These are phyloP conservation scores for Trichoderma erinaceum DNA, from an alignment of 495 filamentous ascomycete genomes.

Conservation along the genomic window DNA sequence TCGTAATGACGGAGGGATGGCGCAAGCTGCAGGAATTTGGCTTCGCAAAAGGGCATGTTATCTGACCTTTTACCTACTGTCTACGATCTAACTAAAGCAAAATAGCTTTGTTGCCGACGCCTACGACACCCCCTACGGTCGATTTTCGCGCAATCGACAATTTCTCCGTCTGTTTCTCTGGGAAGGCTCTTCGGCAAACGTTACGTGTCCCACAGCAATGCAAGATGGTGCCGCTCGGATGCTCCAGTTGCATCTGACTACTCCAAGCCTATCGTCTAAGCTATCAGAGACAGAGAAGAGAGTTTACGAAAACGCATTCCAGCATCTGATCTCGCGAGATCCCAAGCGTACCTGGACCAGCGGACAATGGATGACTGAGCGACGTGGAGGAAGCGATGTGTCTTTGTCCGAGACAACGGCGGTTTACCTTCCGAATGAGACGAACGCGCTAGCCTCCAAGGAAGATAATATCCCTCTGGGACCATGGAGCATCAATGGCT, in stretches of 20 bases:
- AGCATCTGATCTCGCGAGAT: conserved; percentile 47
- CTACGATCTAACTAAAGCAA: not conserved
- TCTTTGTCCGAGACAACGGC: conserved; percentile 63
- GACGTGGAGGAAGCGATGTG: conserved; percentile 66
- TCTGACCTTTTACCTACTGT: not conserved
- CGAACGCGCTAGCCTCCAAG: not conserved
- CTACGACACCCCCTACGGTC: conserved; percentile 42
- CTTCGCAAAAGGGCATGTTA: conserved; percentile 39
- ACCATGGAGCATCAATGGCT: conserved; percentile 57
- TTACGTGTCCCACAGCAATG: conserved; percentile 67
- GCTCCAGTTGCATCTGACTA: conserved; percentile 45
- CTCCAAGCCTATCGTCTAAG: not conserved
- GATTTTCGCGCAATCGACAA: conserved; percentile 47
- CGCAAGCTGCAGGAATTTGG: conserved; percentile 49
- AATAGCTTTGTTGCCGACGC: conserved; percentile 44
- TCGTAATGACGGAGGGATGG: conserved; percentile 55
- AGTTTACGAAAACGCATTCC: conserved; percentile 46
- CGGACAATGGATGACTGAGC: conserved; percentile 84
- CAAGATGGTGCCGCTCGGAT: conserved; percentile 63
- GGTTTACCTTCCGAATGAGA: conserved; percentile 17
- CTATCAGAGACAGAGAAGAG: conserved; percentile 23
- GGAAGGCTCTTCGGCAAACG: conserved; percentile 53
- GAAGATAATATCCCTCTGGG: conserved; percentile 42
- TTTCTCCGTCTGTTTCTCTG: conserved; percentile 57
- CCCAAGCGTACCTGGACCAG: conserved; percentile 59